These are phyloP conservation scores for Ustanciosporium gigantosporum DNA, from an alignment of 1,284 basidiomycete genomes.

Conservation along the genomic window DNA sequence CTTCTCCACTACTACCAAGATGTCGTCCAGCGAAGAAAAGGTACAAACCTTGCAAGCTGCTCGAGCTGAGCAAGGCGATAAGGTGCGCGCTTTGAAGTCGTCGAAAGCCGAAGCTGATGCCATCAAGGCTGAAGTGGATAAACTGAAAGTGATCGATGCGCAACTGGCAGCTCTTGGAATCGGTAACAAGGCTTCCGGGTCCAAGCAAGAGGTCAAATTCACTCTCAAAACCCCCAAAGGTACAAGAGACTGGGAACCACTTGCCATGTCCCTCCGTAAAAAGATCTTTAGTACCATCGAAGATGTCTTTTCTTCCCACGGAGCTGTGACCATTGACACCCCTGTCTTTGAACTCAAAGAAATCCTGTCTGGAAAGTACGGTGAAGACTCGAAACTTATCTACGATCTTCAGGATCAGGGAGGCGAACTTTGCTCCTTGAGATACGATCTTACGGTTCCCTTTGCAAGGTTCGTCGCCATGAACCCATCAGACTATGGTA, in stretches of 20 bases:
- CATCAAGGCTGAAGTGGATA: constrained; percentile 41
- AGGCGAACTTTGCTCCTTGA: constrained; percentile 90
- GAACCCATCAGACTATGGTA: constrained; percentile 74
- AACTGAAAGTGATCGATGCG: constrained; percentile 44
- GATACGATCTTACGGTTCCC: constrained; percentile 94
- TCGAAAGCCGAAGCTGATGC: constrained; percentile 31
- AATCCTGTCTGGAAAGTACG: constrained; percentile 81
- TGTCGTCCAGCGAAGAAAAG: constrained; percentile 10
- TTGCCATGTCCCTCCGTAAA: constrained; percentile 89
- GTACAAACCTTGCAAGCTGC: constrained; percentile 30
- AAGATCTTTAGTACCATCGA: constrained; percentile 88
- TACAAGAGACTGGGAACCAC: constrained; percentile 90
- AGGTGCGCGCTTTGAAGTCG: constrained; percentile 46
- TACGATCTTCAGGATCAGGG: constrained; percentile 98
- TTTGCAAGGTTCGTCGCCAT: constrained; percentile 94
- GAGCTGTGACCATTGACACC: constrained; percentile 91
- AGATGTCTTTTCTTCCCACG: constrained; percentile 83
- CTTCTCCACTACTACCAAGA: constrained; percentile 4
- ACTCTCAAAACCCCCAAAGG: constrained; percentile 69
- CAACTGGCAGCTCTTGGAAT: constrained; percentile 43
- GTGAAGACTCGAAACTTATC: constrained; percentile 93
- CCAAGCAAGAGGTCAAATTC: constrained; percentile 47
- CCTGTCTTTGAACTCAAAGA: constrained; percentile 98
- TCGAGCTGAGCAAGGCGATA: constrained; percentile 46
- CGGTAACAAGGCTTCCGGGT: neutral